These are phyloP conservation scores for Tagetes erecta DNA, from an alignment of 129 eudicot genomes.

Conservation along the genomic window DNA sequence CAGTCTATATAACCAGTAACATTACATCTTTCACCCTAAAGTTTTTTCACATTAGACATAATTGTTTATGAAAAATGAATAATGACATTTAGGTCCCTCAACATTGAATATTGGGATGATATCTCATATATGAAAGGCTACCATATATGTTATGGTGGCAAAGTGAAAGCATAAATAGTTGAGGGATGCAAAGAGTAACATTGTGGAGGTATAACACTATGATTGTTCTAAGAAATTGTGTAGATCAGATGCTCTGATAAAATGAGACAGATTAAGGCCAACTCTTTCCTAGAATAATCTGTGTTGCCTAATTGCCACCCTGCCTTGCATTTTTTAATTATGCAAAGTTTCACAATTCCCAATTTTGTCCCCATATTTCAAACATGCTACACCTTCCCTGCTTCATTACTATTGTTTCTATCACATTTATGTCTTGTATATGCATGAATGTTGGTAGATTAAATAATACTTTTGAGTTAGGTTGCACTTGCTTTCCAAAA, in stretches of 20 bases:
- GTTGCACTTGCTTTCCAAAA: background rate
- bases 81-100: conserved; percentile 8
- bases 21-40: background rate
- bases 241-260: conserved; percentile 14
- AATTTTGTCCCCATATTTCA: conserved; percentile 33
- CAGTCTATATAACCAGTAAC: conserved; percentile 19
- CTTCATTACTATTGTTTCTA: conserved; percentile 20
- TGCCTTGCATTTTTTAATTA: conserved; percentile 13
- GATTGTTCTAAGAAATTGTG: conserved; percentile 28
- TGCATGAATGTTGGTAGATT: conserved; percentile 1
- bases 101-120: background rate
- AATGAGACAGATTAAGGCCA: conserved; percentile 23
- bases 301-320: conserved; percentile 22
- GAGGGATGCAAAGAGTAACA: conserved; percentile 14
- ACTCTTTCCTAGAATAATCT: conserved; percentile 26
- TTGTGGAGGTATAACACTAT: background rate
- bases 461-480: background rate
- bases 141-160: background rate
- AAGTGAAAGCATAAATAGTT: conserved; percentile 20
- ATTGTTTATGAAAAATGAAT: conserved; percentile 15
- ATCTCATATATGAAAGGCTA: too few species aligned
- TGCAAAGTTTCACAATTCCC: conserved; percentile 32
- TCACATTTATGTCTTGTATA: conserved; percentile 1
- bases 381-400: conserved; percentile 29
- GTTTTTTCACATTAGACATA: conserved; percentile 4